Percentiles rank a stretch among this genome's conserved stretches.
Conservation (phyloP, 1,139 yeast genomes). For the Hyphopichia pseudoburtonii region DNA sequence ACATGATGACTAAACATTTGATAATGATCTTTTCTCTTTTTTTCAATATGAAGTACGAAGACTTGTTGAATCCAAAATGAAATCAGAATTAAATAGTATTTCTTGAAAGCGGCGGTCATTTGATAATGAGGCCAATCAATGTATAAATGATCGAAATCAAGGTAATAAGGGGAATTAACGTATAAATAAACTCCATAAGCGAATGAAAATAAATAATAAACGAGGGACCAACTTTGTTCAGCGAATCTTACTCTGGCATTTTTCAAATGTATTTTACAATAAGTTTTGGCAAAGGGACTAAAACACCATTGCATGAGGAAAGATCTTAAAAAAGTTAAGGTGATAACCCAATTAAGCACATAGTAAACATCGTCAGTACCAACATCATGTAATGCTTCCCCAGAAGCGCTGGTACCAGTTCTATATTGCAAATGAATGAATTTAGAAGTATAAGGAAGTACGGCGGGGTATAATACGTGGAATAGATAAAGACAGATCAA, state of each 20-base stretch:
- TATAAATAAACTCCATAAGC: constrained; percentile 59
- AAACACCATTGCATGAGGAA: constrained; percentile 57
- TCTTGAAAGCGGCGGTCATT: constrained; percentile 52
- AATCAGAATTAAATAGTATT: constrained; percentile 69
- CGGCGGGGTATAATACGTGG: constrained; percentile 24
- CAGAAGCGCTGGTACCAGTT: constrained; percentile 20
- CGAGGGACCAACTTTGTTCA: constrained; percentile 81
- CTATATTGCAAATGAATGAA: constrained; percentile 52
- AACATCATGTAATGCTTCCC: constrained; percentile 46
- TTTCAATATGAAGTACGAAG: constrained; percentile 73
- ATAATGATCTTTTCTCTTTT: constrained; percentile 73
- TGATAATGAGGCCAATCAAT: constrained; percentile 74
- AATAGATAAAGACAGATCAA: constrained; percentile 27
- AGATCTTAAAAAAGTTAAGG: constrained; percentile 60
- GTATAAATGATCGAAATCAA: constrained; percentile 60
- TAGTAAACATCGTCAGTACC: constrained; percentile 58
- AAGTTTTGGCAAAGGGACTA: constrained; percentile 54
- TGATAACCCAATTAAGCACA: constrained; percentile 55
- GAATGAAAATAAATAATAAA: constrained; percentile 63
- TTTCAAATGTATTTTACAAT: constrained; percentile 44
- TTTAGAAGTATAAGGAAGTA: constrained; percentile 32
- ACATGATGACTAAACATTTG: constrained; percentile 92
- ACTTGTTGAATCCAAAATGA: constrained; percentile 83
- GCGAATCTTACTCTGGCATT: constrained; percentile 68
- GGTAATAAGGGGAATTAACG: constrained; percentile 57